Conservation (phyloP, 306 rosid genomes). For the Ceratonia siliqua region DNA sequence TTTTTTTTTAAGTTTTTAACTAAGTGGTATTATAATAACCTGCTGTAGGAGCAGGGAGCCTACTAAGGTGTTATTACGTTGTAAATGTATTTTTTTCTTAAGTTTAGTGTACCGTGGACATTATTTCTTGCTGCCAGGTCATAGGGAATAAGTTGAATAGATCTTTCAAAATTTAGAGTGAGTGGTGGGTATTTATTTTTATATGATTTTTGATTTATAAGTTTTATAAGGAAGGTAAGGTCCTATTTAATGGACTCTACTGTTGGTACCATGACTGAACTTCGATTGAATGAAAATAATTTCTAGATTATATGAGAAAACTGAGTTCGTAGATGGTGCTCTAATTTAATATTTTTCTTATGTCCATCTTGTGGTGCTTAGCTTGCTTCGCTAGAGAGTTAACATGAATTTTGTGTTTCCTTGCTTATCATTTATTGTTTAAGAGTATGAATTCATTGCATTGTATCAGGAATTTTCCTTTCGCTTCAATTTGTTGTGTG, state of each 20-base stretch:
- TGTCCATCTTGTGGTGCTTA: constrained; percentile 11
- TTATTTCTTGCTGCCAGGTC: neutral
- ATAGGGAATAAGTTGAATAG: neutral
- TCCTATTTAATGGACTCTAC: neutral
- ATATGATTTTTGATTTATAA: neutral
- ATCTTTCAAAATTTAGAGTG: neutral
- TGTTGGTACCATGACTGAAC: neutral
- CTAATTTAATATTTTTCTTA: neutral
- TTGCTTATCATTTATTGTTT: constrained; percentile 12
- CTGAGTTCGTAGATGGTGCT: neutral
- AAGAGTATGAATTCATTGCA: constrained; percentile 11
- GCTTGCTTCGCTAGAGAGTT: constrained; percentile 9
- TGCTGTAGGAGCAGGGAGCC: neutral
- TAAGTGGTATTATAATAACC: neutral
- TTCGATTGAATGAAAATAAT: neutral
- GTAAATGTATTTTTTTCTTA: neutral
- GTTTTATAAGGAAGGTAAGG: neutral
- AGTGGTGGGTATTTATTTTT: neutral
- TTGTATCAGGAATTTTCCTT: constrained; percentile 2
- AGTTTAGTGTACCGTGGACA: neutral
- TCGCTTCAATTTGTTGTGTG: constrained; percentile 12
- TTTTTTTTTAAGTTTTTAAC: neutral
- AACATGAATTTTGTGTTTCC: constrained; percentile 23
- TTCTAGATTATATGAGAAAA: neutral
- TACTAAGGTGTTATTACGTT: neutral